Percentiles rank a stretch among this genome's conserved stretches.
phyloP scores from a whole-genome alignment of 768 basidiomycete species.

The Hirschioporus abietinus region DNA sequence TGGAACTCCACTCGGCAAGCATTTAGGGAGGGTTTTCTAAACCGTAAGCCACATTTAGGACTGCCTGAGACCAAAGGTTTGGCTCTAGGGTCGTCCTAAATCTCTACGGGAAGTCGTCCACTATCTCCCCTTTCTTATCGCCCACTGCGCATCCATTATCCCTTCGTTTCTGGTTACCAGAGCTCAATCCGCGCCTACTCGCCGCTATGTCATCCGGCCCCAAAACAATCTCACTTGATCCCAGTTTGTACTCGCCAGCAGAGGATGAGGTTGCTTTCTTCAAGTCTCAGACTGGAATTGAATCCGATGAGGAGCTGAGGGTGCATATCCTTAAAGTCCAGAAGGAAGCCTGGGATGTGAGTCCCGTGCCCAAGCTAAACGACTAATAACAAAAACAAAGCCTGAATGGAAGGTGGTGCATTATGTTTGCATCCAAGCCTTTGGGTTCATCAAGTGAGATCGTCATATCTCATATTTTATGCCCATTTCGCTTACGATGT shows the following conservation, averaged over 20 bases:
- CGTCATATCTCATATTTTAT: neutral
- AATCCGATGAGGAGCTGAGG: conserved; percentile 20
- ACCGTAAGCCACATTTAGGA: too few relatives aligned
- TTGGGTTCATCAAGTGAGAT: conserved; percentile 1
- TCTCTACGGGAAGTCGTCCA: too few relatives aligned
- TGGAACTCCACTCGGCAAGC: too few relatives aligned
- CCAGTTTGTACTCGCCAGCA: conserved; percentile 9
- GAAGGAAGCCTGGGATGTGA: conserved; percentile 17
- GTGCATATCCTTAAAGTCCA: conserved; percentile 20
- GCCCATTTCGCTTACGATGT: neutral
- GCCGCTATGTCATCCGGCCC: neutral
- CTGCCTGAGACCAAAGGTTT: too few relatives aligned
- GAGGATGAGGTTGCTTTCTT: conserved; percentile 18
- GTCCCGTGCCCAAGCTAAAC: neutral
- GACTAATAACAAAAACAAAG: neutral
- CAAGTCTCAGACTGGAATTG: conserved; percentile 20
- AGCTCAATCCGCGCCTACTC: neutral
- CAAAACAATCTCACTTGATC: neutral
- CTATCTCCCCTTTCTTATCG: neutral
- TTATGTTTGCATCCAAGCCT: conserved; percentile 2
- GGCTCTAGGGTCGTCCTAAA: too few relatives aligned
- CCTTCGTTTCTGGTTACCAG: neutral
- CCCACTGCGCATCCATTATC: neutral
- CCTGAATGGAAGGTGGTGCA: neutral
- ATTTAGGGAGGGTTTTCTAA: too few relatives aligned